Evolutionary conservation across 2,329 filamentous ascomycete genomes (phyloP).

Genomic region (Cladobotryum protrusum): DNA sequence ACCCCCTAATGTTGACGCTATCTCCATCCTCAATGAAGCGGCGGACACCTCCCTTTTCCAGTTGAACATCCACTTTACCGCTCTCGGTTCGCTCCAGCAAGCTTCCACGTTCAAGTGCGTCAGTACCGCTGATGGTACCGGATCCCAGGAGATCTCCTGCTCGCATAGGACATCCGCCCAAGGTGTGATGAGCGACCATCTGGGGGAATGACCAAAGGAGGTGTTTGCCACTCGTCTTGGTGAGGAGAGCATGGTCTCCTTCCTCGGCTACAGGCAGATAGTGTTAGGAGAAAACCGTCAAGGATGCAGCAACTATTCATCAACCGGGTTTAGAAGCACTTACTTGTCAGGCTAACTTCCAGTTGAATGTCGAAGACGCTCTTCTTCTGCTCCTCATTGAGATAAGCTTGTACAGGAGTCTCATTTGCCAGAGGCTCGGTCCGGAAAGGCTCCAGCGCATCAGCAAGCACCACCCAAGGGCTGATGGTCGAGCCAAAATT

Average conservation of each 20-base stretch:
- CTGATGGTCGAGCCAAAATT: constrained; percentile 54
- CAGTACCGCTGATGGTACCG: constrained; percentile 66
- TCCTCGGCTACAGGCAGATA: constrained; percentile 20
- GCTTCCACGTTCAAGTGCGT: constrained; percentile 59
- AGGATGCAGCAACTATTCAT: background rate
- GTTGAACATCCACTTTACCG: constrained; percentile 57
- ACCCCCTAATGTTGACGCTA: constrained; percentile 58
- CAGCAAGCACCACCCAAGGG: constrained; percentile 56
- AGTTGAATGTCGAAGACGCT: constrained; percentile 32
- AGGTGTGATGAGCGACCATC: constrained; percentile 76
- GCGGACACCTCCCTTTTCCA: constrained; percentile 60
- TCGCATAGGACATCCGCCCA: constrained; percentile 69
- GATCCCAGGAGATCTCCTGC: constrained; percentile 71
- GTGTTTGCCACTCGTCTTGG: constrained; percentile 30
- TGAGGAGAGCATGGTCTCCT: constrained; percentile 28
- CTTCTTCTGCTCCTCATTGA: constrained; percentile 48
- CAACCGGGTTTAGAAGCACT: constrained; percentile 14
- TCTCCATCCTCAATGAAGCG: constrained; percentile 72
- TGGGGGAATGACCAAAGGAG: constrained; percentile 77
- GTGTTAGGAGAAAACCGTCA: background rate
- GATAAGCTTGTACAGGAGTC: constrained; percentile 30
- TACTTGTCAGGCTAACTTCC: constrained; percentile 34
- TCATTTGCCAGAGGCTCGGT: constrained; percentile 27
- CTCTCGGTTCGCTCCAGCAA: constrained; percentile 66
- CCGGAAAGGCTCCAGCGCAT: constrained; percentile 41